A percentile compares a stretch with the other conserved stretches of the same genome.
These are phyloP conservation scores for Hypoxylon sp. DNA, from an alignment of 2,329 filamentous ascomycete species.

Conservation along the genomic window DNA sequence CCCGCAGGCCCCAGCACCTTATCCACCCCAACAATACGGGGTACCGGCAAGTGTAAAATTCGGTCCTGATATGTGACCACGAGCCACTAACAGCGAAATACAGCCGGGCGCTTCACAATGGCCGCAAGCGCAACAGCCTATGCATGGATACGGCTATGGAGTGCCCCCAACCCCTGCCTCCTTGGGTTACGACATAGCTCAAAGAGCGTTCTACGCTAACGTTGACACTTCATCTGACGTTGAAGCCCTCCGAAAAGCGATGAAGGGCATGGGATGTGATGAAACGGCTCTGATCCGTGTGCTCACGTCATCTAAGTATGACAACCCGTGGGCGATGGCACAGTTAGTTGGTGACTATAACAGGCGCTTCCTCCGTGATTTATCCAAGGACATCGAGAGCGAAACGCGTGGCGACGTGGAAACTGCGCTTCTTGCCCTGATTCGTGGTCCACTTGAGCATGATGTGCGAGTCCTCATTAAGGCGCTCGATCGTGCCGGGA, in stretches of 20 bases:
- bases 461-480: slow-evolving; percentile 54
- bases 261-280: slow-evolving; percentile 57
- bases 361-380: slow-evolving; percentile 54
- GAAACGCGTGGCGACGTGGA: slow-evolving; percentile 54
- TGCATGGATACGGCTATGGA: slow-evolving; percentile 29
- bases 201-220: slow-evolving; percentile 36
- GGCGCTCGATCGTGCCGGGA: slow-evolving; percentile 52
- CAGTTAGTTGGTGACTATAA: slow-evolving; percentile 56
- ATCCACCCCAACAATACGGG: slow-evolving; percentile 32
- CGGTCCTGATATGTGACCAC: neutral
- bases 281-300: slow-evolving; percentile 53
- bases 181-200: slow-evolving; percentile 33
- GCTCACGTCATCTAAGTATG: slow-evolving; percentile 53
- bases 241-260: slow-evolving; percentile 54
- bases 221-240: slow-evolving; percentile 53
- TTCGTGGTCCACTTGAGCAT: slow-evolving; percentile 54
- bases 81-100: slow-evolving; percentile 1
- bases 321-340: slow-evolving; percentile 54
- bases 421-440: slow-evolving; percentile 52
- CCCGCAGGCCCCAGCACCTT: slow-evolving; percentile 18
- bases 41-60: slow-evolving; percentile 19
- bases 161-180: slow-evolving; percentile 37
- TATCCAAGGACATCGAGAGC: slow-evolving; percentile 55
- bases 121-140: slow-evolving; percentile 19
- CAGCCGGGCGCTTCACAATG: slow-evolving; percentile 24